Base-by-base conservation (phyloP, 2,329 filamentous ascomycete genomes). In the Apiospora sp. region DNA sequence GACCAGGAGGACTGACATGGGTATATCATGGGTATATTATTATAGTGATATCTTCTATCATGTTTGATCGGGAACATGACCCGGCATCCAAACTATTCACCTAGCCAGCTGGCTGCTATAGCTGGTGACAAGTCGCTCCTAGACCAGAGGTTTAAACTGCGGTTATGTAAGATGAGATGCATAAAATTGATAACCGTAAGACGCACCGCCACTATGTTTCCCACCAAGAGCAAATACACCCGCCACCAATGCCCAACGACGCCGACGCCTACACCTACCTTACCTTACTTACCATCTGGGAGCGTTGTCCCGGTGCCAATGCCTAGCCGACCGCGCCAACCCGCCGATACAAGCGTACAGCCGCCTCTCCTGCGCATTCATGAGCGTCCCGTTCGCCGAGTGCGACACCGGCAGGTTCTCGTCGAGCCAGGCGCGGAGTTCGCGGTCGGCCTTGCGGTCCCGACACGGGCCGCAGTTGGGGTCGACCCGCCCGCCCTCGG, bases 401-500 rank as follows among this genome's bases (percentile, higher is more conserved):
- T 37, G 34, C 30, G 49, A 8, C 10, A 30, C 19, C 58, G 34
- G 34, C 58, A 64, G 22, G 22, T 64, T 8, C 30, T 64, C 58
- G 6, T 64, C 58, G 10, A 64, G 8, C 58, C 58, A 64, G 19
- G 2, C 5, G 10, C 58, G 58, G 1, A 64, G 34, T 1, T 37
- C 30, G 19, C 3, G n/a, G 3, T 64, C 58, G 3, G 58, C 34
- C 19, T 22, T 22, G 19, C 58, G 58, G 34, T 64, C 58, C 3
- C 58, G 34, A 6, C 58, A 68, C 0, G 24, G 27, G 0, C 58
- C 41, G 19, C 70, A 71, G 34, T 34, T 13, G 24, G 3, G 0
- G 19, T 48, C 24, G 6, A 71, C 27, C 1, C 27, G 3, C 24
- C 49, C 71, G 51, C 71, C 71, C 51, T 69, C 71, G 41, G 48